Conservation (phyloP, 495 filamentous ascomycete genomes). For the Xylaria telfairii region DNA sequence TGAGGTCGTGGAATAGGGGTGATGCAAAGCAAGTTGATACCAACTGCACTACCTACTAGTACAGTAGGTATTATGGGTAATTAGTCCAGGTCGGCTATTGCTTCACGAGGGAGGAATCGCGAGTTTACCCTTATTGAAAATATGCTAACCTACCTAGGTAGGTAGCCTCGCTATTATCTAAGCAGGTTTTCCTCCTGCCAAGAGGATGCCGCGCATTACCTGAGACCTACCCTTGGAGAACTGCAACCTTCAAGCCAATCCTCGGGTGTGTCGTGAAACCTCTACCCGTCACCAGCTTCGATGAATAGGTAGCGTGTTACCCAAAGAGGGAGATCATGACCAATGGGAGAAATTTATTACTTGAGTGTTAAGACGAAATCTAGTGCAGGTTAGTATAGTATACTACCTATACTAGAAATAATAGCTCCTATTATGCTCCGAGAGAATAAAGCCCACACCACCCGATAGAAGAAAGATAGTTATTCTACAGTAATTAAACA, state of each 20-base stretch:
- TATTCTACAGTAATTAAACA: neutral
- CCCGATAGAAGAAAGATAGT: neutral
- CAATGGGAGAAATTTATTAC: no score
- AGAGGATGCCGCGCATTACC: constrained; percentile 36
- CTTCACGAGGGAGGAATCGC: neutral
- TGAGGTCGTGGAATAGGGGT: neutral
- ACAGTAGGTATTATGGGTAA: neutral
- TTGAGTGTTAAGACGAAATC: neutral
- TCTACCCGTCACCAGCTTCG: neutral
- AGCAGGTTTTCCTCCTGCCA: neutral
- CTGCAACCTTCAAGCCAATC: constrained; percentile 31
- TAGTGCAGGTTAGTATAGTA: neutral
- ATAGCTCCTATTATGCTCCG: neutral
- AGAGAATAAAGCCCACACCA: neutral
- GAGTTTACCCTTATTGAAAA: neutral
- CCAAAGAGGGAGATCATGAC: neutral
- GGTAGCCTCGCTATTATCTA: neutral
- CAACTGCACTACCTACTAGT: no score
- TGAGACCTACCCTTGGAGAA: constrained; percentile 39
- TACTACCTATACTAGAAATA: neutral
- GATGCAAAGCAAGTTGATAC: neutral
- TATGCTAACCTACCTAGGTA: neutral
- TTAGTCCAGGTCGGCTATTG: neutral
- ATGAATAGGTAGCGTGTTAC: neutral
- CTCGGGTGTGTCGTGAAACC: neutral